Evolutionary conservation across 2,329 filamentous ascomycete species (phyloP), one percentile per base, ranked within the genome.

Genomic region (Graphium sp.): DNA sequence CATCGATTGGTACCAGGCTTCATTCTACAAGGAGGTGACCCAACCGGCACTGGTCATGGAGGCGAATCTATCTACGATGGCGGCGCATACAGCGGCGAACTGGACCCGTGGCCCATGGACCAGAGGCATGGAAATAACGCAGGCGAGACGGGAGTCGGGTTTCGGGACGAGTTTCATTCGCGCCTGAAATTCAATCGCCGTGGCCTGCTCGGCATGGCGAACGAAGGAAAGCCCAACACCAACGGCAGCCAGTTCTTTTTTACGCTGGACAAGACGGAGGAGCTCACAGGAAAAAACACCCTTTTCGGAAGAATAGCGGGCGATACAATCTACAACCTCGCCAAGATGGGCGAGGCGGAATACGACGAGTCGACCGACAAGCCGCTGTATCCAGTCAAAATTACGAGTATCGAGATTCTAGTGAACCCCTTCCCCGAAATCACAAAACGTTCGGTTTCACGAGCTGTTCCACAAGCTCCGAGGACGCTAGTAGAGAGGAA

Each of bases 161-260:
- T 76, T 47, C 72, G 62, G 38, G 87, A 95, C 56, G 89, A 98
- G 48, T 78, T 94, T 39, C 87, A 95, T 51, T 83, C 77, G 41
- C 68, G 89, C 18, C 60, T 98, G 39, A 91, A 91, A 50, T 95
- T 89, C 60, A 95, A 91, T 42, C 66, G 89, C 26, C 66, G 89
- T 34, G 89, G 89, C 0, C 55, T 95, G 41, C 54, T 98, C 41
- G 89, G 81, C n/a, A 94, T 95, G 84, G 89, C 89, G 17, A 95
- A 95, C 50, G 77, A 80, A 35, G 76, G 84, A 25, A 58, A 56
- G 29, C 66, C 67, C 18, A 64, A 85, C 43, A 80, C 80, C 31
- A 95, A 95, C 55, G 81, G 83, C 19, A 93, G 83, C 49, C 89
- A 98, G 52, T 95, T 95, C 61, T 98, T 98, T 58, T 75, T 98